Conservation (phyloP, 805 yeast species). For the Lipomyces japonicus region DNA sequence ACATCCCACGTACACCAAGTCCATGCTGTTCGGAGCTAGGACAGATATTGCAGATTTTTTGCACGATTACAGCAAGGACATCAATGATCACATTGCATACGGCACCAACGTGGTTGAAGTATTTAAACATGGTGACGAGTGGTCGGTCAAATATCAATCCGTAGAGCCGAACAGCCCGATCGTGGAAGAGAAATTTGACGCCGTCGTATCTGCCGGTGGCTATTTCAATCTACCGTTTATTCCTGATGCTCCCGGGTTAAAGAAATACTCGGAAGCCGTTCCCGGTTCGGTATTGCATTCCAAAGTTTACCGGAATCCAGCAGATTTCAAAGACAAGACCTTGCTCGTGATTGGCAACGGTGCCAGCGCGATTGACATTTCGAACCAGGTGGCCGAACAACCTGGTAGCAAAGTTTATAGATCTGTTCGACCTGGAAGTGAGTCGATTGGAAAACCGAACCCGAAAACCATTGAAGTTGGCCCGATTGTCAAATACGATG, state of each 20-base stretch:
- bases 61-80: constrained; percentile 48
- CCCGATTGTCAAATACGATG: constrained; percentile 43
- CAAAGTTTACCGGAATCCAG: constrained; percentile 50
- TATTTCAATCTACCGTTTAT: constrained; percentile 58
- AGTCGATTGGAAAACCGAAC: constrained; percentile 30
- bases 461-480: constrained; percentile 42
- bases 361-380: constrained; percentile 72
- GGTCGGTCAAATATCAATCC: constrained; percentile 43
- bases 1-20: constrained; percentile 45
- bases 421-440: constrained; percentile 45
- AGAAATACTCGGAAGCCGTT: constrained; percentile 43
- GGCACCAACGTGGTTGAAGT: constrained; percentile 49
- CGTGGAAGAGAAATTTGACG: constrained; percentile 45
- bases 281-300: constrained; percentile 57
- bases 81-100: constrained; percentile 44
- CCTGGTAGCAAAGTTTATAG: constrained; percentile 46
- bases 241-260: constrained; percentile 55
- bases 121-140: constrained; percentile 37
- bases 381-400: constrained; percentile 53
- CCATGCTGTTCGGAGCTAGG: constrained; percentile 56
- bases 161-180: not conserved
- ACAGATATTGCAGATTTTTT: constrained; percentile 60
- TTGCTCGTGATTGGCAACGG: constrained; percentile 71
- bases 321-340: constrained; percentile 43
- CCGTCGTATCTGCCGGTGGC: constrained; percentile 62